Evolutionary conservation across 345 rosid genomes (phyloP).

Genomic region (Heritiera littoralis): DNA sequence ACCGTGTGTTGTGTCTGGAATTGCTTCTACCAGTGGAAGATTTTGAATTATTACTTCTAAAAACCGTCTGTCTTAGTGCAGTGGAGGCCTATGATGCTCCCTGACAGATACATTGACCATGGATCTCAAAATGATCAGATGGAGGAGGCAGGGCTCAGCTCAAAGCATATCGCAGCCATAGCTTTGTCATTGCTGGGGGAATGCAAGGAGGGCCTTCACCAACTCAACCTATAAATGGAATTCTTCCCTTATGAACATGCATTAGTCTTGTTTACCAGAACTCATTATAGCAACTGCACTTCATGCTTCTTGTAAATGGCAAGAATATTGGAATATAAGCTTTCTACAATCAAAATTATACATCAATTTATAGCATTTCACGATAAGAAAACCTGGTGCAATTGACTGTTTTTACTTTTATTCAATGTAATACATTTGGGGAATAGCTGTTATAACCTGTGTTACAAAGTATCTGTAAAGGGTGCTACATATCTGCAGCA

Average conservation of each 20-base stretch:
- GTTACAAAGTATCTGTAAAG: no score
- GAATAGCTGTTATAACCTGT: no score
- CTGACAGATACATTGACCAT: constrained; percentile 54
- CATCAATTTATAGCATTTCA: background rate
- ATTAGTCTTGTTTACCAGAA: background rate
- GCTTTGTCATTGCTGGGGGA: constrained; percentile 31
- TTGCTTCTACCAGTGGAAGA: background rate
- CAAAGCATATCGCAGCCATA: constrained; percentile 46
- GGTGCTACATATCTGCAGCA: no score
- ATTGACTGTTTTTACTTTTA: no score
- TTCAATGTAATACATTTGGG: no score
- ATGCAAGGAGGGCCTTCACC: constrained; percentile 19
- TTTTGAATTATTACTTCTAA: background rate
- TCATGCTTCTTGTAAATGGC: background rate
- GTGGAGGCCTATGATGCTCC: constrained; percentile 57
- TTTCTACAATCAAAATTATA: background rate
- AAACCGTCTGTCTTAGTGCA: constrained; percentile 22
- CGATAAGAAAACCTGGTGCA: no score
- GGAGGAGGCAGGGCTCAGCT: constrained; percentile 43
- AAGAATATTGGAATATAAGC: background rate
- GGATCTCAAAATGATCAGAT: constrained; percentile 48
- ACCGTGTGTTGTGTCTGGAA: no score
- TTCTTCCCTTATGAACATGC: background rate
- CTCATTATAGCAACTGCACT: background rate
- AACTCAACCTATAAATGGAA: background rate